Conservation (phyloP, 208 protist species). For the Leishmania guyanensis region DNA sequence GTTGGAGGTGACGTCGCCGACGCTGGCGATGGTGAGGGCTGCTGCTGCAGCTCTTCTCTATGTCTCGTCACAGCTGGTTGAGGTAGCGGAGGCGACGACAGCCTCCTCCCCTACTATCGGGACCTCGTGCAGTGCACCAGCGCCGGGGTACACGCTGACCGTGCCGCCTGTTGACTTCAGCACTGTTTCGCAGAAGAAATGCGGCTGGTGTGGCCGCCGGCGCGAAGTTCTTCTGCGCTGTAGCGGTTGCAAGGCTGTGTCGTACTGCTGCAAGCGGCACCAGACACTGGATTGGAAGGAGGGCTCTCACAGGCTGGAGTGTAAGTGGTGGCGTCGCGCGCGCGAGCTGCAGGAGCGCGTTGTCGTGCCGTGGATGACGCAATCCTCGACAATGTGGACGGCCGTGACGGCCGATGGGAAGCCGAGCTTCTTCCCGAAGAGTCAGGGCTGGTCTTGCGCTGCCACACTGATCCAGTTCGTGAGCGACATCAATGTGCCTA, state of each 20-base stretch:
- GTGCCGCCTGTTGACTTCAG: slow-evolving; percentile 18
- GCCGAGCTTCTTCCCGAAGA: background rate
- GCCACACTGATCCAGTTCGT: slow-evolving; percentile 47
- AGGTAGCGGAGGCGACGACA: background rate
- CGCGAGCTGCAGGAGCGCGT: slow-evolving; percentile 44
- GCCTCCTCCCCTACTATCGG: background rate
- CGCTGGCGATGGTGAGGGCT: slow-evolving; percentile 37
- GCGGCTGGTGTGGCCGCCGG: slow-evolving; percentile 69
- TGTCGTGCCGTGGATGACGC: slow-evolving; percentile 28
- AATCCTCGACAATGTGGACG: background rate
- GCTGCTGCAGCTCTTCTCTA: slow-evolving; percentile 45
- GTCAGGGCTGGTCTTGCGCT: slow-evolving; percentile 28
- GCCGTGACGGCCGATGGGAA: background rate
- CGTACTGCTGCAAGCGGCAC: slow-evolving; percentile 80
- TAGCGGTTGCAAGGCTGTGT: slow-evolving; percentile 63
- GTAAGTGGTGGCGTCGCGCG: slow-evolving; percentile 56
- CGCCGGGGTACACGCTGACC: slow-evolving; percentile 29
- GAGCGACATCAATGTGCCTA: slow-evolving; percentile 21
- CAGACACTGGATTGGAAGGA: slow-evolving; percentile 78
- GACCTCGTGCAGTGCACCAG: background rate
- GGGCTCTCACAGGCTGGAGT: slow-evolving; percentile 58
- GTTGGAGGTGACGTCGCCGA: slow-evolving; percentile 39
- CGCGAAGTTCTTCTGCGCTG: slow-evolving; percentile 71
- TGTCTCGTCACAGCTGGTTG: slow-evolving; percentile 42
- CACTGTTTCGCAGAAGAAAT: slow-evolving; percentile 25